A percentile compares a stretch with the other conserved stretches of the same genome.
phyloP scores from a whole-genome alignment of 2,329 filamentous ascomycete species.

The Diaporthe australafricana region DNA sequence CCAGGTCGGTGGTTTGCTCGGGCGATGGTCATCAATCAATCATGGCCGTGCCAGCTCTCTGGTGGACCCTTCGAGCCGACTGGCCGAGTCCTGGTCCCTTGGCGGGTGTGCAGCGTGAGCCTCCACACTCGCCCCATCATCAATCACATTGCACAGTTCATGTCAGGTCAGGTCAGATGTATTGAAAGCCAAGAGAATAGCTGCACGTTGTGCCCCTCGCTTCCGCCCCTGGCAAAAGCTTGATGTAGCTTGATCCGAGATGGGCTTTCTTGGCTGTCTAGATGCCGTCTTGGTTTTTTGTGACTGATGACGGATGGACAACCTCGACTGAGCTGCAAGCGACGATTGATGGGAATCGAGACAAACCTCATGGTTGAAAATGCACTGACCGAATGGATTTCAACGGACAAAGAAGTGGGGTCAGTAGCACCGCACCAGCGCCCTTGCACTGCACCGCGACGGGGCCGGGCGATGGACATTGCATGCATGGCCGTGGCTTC shows the following conservation, averaged over 20 bases:
- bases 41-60: not conserved
- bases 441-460: not conserved
- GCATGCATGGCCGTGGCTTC: not conserved
- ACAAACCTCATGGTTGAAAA: not conserved
- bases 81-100: not conserved
- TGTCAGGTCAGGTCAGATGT: not conserved
- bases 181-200: not conserved
- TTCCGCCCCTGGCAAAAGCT: conserved; percentile 15
- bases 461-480: conserved; percentile 2
- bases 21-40: not conserved
- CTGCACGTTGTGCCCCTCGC: conserved; percentile 1
- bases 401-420: not conserved
- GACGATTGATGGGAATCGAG: not conserved
- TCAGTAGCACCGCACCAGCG: not conserved
- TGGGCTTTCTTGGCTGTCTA: conserved; percentile 7
- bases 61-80: not conserved
- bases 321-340: not conserved
- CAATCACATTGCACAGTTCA: conserved; percentile 1
- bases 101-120: not conserved
- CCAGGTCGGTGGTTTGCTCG: too few relatives aligned
- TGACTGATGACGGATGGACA: not conserved
- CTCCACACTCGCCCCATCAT: conserved; percentile 9
- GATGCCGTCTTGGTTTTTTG: conserved; percentile 16
- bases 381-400: not conserved
- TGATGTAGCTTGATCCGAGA: conserved; percentile 17